Evolutionary conservation across 352 stramenopile genomes (phyloP).

Genomic region (Pythium myriotylum): DNA sequence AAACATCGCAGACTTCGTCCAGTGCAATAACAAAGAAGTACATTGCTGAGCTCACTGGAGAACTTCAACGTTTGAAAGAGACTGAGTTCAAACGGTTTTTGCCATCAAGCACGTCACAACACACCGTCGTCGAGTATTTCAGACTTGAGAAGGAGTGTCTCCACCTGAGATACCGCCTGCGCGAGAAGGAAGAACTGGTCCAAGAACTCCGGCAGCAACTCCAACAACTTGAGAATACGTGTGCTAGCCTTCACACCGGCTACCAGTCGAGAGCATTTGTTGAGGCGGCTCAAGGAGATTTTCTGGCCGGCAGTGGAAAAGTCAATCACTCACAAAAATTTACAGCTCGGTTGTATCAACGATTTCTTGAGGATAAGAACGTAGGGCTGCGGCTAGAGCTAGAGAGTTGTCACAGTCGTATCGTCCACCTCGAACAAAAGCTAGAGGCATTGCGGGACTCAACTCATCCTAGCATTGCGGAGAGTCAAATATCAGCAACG

Average conservation of each 20-base stretch:
- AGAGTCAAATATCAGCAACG: neutral
- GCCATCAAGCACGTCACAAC: constrained; percentile 3
- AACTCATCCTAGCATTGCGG: neutral
- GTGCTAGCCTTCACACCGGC: neutral
- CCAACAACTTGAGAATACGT: constrained; percentile 12
- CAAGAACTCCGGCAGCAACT: constrained; percentile 14
- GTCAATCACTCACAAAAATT: neutral
- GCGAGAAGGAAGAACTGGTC: constrained; percentile 12
- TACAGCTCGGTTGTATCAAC: constrained; percentile 1
- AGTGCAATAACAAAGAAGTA: neutral
- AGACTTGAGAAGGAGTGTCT: constrained; percentile 23
- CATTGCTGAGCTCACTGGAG: constrained; percentile 4
- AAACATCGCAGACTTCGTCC: neutral
- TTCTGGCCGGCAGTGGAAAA: neutral
- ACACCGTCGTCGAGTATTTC: constrained; percentile 23
- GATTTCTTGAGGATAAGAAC: constrained; percentile 5
- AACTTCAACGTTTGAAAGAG: constrained; percentile 8
- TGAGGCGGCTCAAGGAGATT: neutral
- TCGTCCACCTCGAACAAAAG: constrained; percentile 10
- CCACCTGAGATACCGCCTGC: constrained; percentile 2
- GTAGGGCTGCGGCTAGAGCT: constrained; percentile 14
- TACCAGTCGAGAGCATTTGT: neutral
- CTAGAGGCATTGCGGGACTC: neutral
- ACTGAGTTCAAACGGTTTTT: constrained; percentile 12
- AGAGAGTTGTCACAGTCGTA: constrained; percentile 1